These are phyloP conservation scores for Prinsepia uniflora DNA, from an alignment of 306 rosid genomes.

Conservation along the genomic window DNA sequence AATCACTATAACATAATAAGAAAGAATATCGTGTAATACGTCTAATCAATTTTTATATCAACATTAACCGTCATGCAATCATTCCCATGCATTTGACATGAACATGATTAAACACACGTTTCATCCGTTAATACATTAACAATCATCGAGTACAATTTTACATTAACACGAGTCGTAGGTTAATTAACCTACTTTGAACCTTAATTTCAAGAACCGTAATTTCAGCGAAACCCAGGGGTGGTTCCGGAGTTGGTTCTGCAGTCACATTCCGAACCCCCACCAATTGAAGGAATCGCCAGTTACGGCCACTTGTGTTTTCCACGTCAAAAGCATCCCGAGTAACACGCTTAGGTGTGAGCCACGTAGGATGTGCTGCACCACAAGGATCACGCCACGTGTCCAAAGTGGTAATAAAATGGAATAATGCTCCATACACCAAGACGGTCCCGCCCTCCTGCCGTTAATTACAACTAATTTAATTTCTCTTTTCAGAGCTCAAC, in stretches of 20 bases:
- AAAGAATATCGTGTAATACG: no score
- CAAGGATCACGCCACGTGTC: conserved; percentile 41
- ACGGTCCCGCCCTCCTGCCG: conserved; percentile 44
- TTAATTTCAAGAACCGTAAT: background rate
- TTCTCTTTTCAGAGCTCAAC: conserved; percentile 15
- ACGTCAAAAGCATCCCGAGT: conserved; percentile 32
- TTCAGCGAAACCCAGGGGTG: background rate
- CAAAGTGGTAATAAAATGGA: conserved; percentile 9
- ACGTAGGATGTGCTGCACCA: conserved; percentile 24
- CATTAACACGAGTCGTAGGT: no score
- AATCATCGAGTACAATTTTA: no score
- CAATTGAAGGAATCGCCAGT: background rate
- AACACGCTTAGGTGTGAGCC: conserved; percentile 29
- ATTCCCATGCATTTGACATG: no score
- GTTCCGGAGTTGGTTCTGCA: background rate
- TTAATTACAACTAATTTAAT: conserved; percentile 37
- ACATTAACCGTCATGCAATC: no score
- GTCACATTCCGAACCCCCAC: background rate
- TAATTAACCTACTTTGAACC: no score
- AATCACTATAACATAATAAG: no score
- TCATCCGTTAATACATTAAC: no score
- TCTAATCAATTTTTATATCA: no score
- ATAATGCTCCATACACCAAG: conserved; percentile 38
- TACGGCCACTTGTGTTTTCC: conserved; percentile 37
- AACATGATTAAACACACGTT: no score